phyloP scores from a whole-genome alignment of 2,329 filamentous ascomycete genomes.

The Exophiala mesophila region DNA sequence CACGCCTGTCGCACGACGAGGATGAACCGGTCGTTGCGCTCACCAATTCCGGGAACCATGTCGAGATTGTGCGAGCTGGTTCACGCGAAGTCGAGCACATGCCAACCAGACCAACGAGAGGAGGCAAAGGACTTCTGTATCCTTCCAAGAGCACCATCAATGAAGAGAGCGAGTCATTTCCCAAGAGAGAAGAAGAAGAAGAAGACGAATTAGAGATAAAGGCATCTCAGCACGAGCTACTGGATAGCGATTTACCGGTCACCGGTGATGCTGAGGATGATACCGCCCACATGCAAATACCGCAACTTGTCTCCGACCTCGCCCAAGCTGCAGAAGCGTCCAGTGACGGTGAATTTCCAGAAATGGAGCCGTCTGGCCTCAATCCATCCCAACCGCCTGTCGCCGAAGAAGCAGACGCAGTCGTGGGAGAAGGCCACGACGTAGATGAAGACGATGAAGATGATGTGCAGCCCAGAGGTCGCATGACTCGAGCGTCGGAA shows the following conservation, averaged over 20 bases:
- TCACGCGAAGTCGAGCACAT: slow-evolving; percentile 49
- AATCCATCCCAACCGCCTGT: slow-evolving; percentile 14
- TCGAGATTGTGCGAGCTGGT: slow-evolving; percentile 49
- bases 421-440: slow-evolving; percentile 29
- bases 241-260: slow-evolving; percentile 36
- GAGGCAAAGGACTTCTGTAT: slow-evolving; percentile 37
- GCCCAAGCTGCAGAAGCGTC: slow-evolving; percentile 23
- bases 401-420: slow-evolving; percentile 38
- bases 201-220: slow-evolving; percentile 31
- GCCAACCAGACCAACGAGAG: slow-evolving; percentile 38
- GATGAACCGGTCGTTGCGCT: slow-evolving; percentile 54
- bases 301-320: slow-evolving; percentile 23
- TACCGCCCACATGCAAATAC: slow-evolving; percentile 21
- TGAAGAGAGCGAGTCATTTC: slow-evolving; percentile 42
- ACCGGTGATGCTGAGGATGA: slow-evolving; percentile 27
- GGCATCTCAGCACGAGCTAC: slow-evolving; percentile 38
- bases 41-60: slow-evolving; percentile 56
- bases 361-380: slow-evolving; percentile 8
- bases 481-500: slow-evolving; percentile 31
- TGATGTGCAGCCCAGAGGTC: slow-evolving; percentile 46
- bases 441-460: slow-evolving; percentile 54
- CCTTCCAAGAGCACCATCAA: slow-evolving; percentile 36
- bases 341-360: slow-evolving; percentile 28
- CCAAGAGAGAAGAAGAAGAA: slow-evolving; percentile 26
- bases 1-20: slow-evolving; percentile 55